Evolutionary conservation across 306 rosid species (phyloP), one percentile per base, ranked within the genome.

Genomic region (Gynostemma pentaphyllum): DNA sequence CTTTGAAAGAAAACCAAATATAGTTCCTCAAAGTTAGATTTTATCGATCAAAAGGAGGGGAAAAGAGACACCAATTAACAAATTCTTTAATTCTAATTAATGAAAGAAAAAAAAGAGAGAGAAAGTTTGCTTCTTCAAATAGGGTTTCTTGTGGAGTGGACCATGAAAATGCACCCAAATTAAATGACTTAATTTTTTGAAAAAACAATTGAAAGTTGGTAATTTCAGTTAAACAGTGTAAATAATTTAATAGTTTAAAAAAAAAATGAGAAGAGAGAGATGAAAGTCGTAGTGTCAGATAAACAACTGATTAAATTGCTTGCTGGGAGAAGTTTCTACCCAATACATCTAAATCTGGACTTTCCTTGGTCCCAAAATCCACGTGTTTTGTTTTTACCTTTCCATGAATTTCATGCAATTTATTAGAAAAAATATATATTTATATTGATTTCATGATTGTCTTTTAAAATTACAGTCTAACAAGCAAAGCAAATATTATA

Each of bases 261-360:
- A 59, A 73, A 67, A 29, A 64, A 22, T 45, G 50, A 67, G 70
- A 73, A 42, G 67, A 42, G 66, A 70, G 68, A 66, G 55, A 51
- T 39, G 45, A 30, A 62, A 53, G 59, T 75, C 78, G 28, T 63
- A 69, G 12, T 68, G 75, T 82, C 78, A 72, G 87, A 81, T 79
- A 81, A 88, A 82, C 89, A 78, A 88, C 86, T 85, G 87, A 77
- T 68, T n/a, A n/a, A n/a, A n/a, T 88, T 81, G 84, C 83, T 82
- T 79, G 55, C 68, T 72, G 68, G 62, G 59, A 72, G 42, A 88
- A 77, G 86, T 85, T 85, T 88, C 96, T 78, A 85, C 81, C 94
- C 70, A 70, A 73, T 83, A 65, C 89, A 83, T 81, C 94, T 79
- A 81, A 80, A 75, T 88, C 68, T 62, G 29, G 86, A 88, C 94